A percentile compares a stretch with the other conserved stretches of the same genome.
phyloP scores from a whole-genome alignment of 2,329 filamentous ascomycete species.

The Pseudocercospora ulei region DNA sequence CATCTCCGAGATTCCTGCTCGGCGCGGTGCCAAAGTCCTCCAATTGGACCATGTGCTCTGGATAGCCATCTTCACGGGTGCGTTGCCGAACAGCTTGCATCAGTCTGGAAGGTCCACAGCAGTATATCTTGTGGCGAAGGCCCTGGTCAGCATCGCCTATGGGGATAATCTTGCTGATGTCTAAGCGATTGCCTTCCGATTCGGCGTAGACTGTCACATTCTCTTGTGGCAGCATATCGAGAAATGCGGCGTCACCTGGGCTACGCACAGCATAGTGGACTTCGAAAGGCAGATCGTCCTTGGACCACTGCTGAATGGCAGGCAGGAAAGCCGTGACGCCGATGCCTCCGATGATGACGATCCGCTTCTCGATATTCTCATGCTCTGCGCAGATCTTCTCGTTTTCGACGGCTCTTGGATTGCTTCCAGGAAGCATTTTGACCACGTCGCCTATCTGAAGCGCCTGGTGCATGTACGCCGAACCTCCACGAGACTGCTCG shows the following conservation, averaged over 20 bases:
- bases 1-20: constrained; percentile 45
- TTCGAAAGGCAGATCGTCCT: constrained; percentile 36
- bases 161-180: constrained; percentile 43
- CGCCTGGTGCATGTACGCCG: constrained; percentile 48
- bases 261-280: constrained; percentile 53
- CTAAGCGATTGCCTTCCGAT: constrained; percentile 44
- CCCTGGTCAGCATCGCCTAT: constrained; percentile 30
- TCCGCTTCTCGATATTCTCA: constrained; percentile 46
- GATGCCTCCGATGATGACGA: constrained; percentile 56
- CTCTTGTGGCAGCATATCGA: constrained; percentile 28
- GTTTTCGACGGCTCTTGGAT: constrained; percentile 18
- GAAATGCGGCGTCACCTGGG: constrained; percentile 47
- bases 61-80: constrained; percentile 39
- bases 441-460: constrained; percentile 44
- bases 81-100: constrained; percentile 44
- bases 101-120: constrained; percentile 51
- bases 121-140: constrained; percentile 52
- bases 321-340: constrained; percentile 57
- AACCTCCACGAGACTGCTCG: constrained; percentile 50
- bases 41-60: constrained; percentile 48
- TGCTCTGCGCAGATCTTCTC: constrained; percentile 4
- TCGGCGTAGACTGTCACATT: constrained; percentile 47
- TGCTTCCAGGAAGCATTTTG: constrained; percentile 32
- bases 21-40: constrained; percentile 47
- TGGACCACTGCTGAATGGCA: constrained; percentile 37